Conservation (phyloP, 768 basidiomycete species). For the Xanthoconium purpureum region DNA sequence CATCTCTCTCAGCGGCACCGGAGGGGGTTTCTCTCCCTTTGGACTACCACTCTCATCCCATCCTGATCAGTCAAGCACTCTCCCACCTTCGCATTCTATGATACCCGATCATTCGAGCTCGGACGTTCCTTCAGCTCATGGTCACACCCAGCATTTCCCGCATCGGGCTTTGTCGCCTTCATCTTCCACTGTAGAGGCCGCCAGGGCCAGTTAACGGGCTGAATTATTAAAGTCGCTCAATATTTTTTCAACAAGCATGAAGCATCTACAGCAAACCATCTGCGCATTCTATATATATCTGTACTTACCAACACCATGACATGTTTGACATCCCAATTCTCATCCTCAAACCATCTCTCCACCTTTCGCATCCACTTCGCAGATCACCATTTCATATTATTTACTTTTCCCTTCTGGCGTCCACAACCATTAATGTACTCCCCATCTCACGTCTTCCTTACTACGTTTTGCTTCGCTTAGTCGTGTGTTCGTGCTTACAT, state of each 20-base stretch:
- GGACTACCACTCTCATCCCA: slow-evolving; percentile 34
- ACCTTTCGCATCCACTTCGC: slow-evolving; percentile 29
- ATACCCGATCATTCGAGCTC: slow-evolving; percentile 37
- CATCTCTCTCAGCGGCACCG: slow-evolving; percentile 28
- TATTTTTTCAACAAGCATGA: slow-evolving; percentile 38
- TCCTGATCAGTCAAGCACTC: slow-evolving; percentile 24
- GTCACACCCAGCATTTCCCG: slow-evolving; percentile 38
- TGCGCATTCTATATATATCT: slow-evolving; percentile 41
- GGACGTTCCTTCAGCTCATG: slow-evolving; percentile 30
- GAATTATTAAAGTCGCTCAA: slow-evolving; percentile 38
- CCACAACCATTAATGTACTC: slow-evolving; percentile 32
- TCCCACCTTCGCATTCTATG: slow-evolving; percentile 32
- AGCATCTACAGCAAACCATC: slow-evolving; percentile 39
- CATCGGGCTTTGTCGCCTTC: slow-evolving; percentile 39
- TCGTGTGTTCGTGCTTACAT: slow-evolving; percentile 21
- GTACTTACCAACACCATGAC: slow-evolving; percentile 37
- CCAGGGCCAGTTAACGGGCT: slow-evolving; percentile 39
- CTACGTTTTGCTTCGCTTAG: slow-evolving; percentile 12
- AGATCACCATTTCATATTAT: slow-evolving; percentile 30
- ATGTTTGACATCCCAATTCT: slow-evolving; percentile 33
- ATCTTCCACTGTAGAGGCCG: slow-evolving; percentile 38
- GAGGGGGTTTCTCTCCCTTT: slow-evolving; percentile 31
- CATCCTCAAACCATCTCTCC: slow-evolving; percentile 23
- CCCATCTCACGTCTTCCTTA: slow-evolving; percentile 16
- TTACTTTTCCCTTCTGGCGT: slow-evolving; percentile 22